Conservation (phyloP, 495 filamentous ascomycete species). For the Aspergillus affinis region DNA sequence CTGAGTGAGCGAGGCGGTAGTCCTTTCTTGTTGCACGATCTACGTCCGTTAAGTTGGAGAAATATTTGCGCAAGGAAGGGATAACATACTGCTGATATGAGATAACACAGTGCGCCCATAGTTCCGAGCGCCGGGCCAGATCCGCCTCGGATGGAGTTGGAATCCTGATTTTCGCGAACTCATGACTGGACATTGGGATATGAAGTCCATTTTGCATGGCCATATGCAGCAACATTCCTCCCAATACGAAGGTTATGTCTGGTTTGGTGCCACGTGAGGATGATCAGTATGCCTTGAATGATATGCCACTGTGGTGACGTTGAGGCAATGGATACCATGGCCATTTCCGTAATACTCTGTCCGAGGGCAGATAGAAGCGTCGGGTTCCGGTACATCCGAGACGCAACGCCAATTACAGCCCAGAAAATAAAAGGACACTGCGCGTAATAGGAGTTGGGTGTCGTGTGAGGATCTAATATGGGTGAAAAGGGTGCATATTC, state of each 20-base stretch:
- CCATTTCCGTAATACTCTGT: slow-evolving; percentile 44
- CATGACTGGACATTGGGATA: slow-evolving; percentile 48
- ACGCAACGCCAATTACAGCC: slow-evolving; percentile 43
- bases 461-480: slow-evolving; percentile 39
- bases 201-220: slow-evolving; percentile 54
- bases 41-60: slow-evolving; percentile 14
- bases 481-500: slow-evolving; percentile 48
- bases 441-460: slow-evolving; percentile 43
- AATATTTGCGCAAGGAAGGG: neutral
- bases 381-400: slow-evolving; percentile 42
- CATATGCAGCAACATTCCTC: slow-evolving; percentile 43
- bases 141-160: slow-evolving; percentile 36
- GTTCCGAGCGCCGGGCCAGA: slow-evolving; percentile 37
- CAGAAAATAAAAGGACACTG: slow-evolving; percentile 53
- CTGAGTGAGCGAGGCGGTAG: slow-evolving; percentile 34
- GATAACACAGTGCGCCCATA: slow-evolving; percentile 46
- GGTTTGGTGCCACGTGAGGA: slow-evolving; percentile 47
- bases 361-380: slow-evolving; percentile 41
- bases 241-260: slow-evolving; percentile 43
- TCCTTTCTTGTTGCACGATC: slow-evolving; percentile 39
- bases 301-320: slow-evolving; percentile 41
- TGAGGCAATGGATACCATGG: slow-evolving; percentile 40
- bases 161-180: slow-evolving; percentile 41
- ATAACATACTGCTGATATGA: slow-evolving; percentile 40
- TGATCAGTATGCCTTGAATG: slow-evolving; percentile 48